Percentiles rank a stretch among this genome's conserved stretches.
Conservation (phyloP, 2,329 filamentous ascomycete species). For the Colletotrichum spinosum region DNA sequence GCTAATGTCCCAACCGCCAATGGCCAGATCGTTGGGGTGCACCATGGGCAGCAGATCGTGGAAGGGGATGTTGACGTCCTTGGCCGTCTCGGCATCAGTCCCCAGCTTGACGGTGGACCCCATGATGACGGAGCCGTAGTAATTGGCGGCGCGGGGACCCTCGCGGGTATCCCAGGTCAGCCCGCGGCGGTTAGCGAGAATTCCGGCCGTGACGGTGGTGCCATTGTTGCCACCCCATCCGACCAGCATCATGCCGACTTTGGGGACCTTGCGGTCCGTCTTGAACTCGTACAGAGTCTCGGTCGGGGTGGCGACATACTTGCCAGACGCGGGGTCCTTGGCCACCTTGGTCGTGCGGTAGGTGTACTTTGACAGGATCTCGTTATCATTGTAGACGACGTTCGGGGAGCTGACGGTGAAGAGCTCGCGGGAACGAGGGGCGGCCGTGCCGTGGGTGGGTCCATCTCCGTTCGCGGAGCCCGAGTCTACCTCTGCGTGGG, state of each 20-base stretch:
- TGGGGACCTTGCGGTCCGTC: conserved; percentile 92
- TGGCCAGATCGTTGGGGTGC: conserved; percentile 93
- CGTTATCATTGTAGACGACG: conserved; percentile 86
- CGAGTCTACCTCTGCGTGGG: conserved; percentile 79
- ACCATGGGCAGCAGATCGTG: conserved; percentile 95
- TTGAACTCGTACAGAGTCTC: conserved; percentile 97
- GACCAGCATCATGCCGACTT: conserved; percentile 96
- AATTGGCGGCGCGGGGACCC: conserved; percentile 87
- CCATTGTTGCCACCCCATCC: conserved; percentile 99
- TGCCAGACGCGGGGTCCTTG: conserved; percentile 71
- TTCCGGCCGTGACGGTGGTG: conserved; percentile 95
- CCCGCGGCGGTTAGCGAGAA: conserved; percentile 91
- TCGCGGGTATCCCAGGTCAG: conserved; percentile 95
- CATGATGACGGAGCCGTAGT: conserved; percentile 99
- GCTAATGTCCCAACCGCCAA: conserved; percentile 99
- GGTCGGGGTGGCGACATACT: conserved; percentile 85
- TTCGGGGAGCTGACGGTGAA: conserved; percentile 95
- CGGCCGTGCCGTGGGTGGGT: conserved; percentile 48
- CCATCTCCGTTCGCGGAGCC: conserved; percentile 73
- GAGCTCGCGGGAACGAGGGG: conserved; percentile 66
- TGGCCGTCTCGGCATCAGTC: conserved; percentile 82
- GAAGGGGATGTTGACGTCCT: conserved; percentile 97
- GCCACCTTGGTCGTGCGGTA: conserved; percentile 93
- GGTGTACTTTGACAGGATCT: conserved; percentile 94
- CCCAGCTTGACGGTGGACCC: conserved; percentile 97